Evolutionary conservation across 2,329 filamentous ascomycete genomes (phyloP), one percentile per base, ranked within the genome.

Genomic region (Neoascochyta sp.): DNA sequence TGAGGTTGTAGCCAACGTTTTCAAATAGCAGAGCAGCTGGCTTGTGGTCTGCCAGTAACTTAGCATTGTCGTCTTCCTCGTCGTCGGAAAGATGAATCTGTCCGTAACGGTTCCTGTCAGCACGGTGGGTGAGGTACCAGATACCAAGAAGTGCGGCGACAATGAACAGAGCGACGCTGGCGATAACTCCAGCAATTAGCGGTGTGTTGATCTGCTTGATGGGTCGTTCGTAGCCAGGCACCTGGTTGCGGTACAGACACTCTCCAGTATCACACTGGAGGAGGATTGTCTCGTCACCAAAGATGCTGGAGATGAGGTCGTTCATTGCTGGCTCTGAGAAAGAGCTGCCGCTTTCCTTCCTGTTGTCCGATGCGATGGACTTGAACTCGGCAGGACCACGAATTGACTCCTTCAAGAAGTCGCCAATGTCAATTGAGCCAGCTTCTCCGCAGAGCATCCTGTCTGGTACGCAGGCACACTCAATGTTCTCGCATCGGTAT

Each of bases 141-240:
- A 88, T 79, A 1, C 79, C 55, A 10, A 96, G 66, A 26, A 95
- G 86, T 28, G 90, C 78, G 2, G 80, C 85, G n/a, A 94, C 87
- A 9, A 98, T 73, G 54, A 95, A 95, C 0, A 98, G 71, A 0
- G 84, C 83, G 52, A 80, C 85, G 5, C 78, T 83, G 14, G 88
- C 89, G 52, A 98, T 96, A 25, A 95, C 85, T 9, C 86, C 83
- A 8, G 93, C 90, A 47, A 98, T 98, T 27, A 98, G 73, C 3
- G 90, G 92, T 0, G 90, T 96, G 62, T 98, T 98, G 66, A 98
- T 96, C 58, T 83, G 82, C 68, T 95, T 95, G 38, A 95, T 76
- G 1, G 90, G 88, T 12, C 83, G 76, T 46, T 83, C 74, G 55
- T 94, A 98, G 11, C 93, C 92, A 10, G 92, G 92, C 5, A 96